Percentiles rank a stretch among this genome's conserved stretches.
phyloP scores from a whole-genome alignment of 1,139 yeast genomes.

The Saccharomyces uvarum region DNA sequence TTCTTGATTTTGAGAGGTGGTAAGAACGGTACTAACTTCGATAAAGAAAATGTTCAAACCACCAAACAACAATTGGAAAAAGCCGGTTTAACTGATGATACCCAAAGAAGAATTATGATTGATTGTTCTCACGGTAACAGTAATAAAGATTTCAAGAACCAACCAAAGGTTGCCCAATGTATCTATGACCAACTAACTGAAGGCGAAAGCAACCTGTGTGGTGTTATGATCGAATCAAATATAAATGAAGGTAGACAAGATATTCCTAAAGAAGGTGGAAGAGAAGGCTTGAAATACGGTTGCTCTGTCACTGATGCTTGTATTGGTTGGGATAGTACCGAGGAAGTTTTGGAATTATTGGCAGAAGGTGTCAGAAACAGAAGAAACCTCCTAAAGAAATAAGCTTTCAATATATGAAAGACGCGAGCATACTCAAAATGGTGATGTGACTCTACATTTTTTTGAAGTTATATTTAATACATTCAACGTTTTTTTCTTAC shows the following conservation, averaged over 20 bases:
- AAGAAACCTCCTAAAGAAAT: conserved; percentile 38
- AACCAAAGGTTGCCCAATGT: conserved; percentile 80
- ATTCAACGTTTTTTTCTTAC: not conserved
- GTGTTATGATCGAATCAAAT: conserved; percentile 94
- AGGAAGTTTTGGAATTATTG: conserved; percentile 56
- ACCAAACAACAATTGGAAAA: conserved; percentile 60
- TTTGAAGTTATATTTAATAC: not conserved
- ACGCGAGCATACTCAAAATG: not conserved
- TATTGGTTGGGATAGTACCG: conserved; percentile 83
- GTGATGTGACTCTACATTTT: not conserved
- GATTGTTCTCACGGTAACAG: conserved; percentile 98
- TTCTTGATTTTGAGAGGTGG: conserved; percentile 95
- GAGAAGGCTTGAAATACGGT: conserved; percentile 72
- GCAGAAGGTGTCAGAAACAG: conserved; percentile 76
- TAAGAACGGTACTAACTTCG: conserved; percentile 83
- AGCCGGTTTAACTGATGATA: conserved; percentile 45
- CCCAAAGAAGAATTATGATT: conserved; percentile 75
- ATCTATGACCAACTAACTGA: conserved; percentile 68
- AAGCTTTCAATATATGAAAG: not conserved
- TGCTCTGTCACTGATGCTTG: conserved; percentile 96
- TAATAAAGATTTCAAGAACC: conserved; percentile 80
- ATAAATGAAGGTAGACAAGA: conserved; percentile 88
- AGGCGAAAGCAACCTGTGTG: conserved; percentile 79
- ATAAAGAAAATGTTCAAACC: conserved; percentile 58
- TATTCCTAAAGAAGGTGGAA: conserved; percentile 73